phyloP scores from a whole-genome alignment of 768 basidiomycete genomes.

The Chalciporus piperatus region DNA sequence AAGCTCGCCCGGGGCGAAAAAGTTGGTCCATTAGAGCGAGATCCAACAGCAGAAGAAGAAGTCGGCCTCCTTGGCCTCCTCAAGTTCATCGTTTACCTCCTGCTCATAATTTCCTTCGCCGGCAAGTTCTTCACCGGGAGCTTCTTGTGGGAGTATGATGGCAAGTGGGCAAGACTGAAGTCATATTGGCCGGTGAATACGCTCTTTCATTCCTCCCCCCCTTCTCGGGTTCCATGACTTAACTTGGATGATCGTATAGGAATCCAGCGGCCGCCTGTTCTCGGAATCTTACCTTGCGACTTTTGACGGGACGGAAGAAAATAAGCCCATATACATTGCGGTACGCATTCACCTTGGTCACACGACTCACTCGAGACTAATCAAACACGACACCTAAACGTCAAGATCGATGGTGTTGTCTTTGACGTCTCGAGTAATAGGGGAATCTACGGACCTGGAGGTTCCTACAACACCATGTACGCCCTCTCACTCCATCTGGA shows the following conservation, averaged over 20 bases:
- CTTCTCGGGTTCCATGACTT: not conserved
- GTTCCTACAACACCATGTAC: conserved; percentile 74
- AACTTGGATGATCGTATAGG: conserved; percentile 9
- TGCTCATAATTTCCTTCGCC: conserved; percentile 54
- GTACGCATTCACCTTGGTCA: conserved; percentile 41
- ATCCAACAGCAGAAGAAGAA: conserved; percentile 68
- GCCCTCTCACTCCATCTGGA: conserved; percentile 8
- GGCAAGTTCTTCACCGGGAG: conserved; percentile 88
- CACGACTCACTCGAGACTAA: conserved; percentile 3
- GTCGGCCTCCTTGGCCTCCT: conserved; percentile 63
- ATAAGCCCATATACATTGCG: conserved; percentile 79
- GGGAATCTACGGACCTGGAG: conserved; percentile 84
- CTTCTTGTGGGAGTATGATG: conserved; percentile 79
- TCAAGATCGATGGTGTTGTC: conserved; percentile 86
- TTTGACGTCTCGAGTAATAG: conserved; percentile 84
- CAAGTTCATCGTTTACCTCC: conserved; percentile 61
- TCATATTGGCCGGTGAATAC: conserved; percentile 59
- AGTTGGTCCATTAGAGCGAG: conserved; percentile 68
- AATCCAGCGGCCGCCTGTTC: conserved; percentile 66
- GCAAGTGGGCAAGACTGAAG: conserved; percentile 58
- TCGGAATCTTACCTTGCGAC: conserved; percentile 64
- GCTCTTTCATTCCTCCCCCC: not conserved
- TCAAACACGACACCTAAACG: conserved; percentile 7
- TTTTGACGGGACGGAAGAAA: conserved; percentile 68
- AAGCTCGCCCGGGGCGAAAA: conserved; percentile 73